A percentile compares a stretch with the other conserved stretches of the same genome.
These are phyloP conservation scores for Cladosporium oxysporum DNA, from an alignment of 2,329 filamentous ascomycete genomes.

Conservation along the genomic window DNA sequence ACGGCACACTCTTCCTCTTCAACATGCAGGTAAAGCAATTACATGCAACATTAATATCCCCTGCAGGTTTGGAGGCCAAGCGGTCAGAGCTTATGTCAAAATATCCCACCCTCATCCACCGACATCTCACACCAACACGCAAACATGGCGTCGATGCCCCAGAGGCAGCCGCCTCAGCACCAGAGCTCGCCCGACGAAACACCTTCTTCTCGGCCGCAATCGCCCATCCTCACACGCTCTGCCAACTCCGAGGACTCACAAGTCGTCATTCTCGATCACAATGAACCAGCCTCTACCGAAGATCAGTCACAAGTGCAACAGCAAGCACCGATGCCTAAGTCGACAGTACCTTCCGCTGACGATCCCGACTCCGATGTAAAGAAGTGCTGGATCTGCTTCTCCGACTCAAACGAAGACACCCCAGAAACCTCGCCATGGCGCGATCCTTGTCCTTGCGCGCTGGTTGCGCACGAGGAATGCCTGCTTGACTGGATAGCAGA, in stretches of 20 bases:
- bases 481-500: conserved; percentile 93
- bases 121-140: neutral
- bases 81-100: neutral
- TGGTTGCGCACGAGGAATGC: conserved; percentile 88
- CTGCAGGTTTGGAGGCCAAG: neutral
- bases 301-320: conserved; percentile 17
- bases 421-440: conserved; percentile 70
- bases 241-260: conserved; percentile 49
- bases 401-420: conserved; percentile 65
- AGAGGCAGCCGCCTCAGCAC: conserved; percentile 38
- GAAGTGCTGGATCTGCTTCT: conserved; percentile 71
- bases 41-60: neutral
- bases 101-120: neutral
- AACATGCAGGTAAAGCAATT: too few species aligned
- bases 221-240: conserved; percentile 38
- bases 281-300: conserved; percentile 17
- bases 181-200: conserved; percentile 31
- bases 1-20: neutral
- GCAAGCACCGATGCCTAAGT: conserved; percentile 24
- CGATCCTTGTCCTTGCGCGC: conserved; percentile 84
- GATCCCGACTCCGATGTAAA: conserved; percentile 43
- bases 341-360: conserved; percentile 13
- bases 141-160: conserved; percentile 18
- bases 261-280: conserved; percentile 46
- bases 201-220: conserved; percentile 24